Conservation (phyloP, 345 rosid species). For the Euphorbia tirucalli region DNA sequence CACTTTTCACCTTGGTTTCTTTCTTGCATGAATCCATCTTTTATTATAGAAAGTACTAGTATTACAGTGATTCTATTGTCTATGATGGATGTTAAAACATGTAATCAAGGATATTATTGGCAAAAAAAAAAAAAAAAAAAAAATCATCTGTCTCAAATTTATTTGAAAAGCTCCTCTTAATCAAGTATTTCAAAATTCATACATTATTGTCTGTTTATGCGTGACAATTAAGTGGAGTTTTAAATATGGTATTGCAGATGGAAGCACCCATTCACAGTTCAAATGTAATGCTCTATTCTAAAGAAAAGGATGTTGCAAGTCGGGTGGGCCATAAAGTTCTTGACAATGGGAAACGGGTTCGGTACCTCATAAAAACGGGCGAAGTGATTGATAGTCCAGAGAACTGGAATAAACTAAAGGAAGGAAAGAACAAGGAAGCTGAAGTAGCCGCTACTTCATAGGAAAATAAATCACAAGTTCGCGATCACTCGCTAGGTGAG, state of each 20-base stretch:
- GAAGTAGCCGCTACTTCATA: constrained; percentile 47
- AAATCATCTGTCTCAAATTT: neutral
- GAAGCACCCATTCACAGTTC: constrained; percentile 97
- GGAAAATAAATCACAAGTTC: constrained; percentile 2
- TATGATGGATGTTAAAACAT: neutral
- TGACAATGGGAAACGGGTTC: constrained; percentile 62
- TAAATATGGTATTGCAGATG: constrained; percentile 49
- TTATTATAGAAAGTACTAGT: neutral
- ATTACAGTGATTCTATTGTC: neutral
- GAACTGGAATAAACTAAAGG: constrained; percentile 80
- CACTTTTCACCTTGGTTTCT: constrained; percentile 1
- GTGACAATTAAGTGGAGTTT: neutral
- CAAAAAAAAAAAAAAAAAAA: neutral
- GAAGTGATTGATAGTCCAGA: constrained; percentile 71
- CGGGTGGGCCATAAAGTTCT: constrained; percentile 80
- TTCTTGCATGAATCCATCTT: neutral
- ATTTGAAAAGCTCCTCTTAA: neutral
- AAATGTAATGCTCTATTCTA: constrained; percentile 87
- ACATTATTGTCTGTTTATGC: neutral
- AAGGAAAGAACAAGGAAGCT: constrained; percentile 41
- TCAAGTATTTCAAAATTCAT: neutral
- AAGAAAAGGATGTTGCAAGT: constrained; percentile 71
- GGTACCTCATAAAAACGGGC: constrained; percentile 82
- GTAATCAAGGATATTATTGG: neutral
- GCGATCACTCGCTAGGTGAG: neutral